Percentiles rank a stretch among this genome's conserved stretches.
phyloP scores from a whole-genome alignment of 768 basidiomycete genomes.

The Naganishia onofrii region DNA sequence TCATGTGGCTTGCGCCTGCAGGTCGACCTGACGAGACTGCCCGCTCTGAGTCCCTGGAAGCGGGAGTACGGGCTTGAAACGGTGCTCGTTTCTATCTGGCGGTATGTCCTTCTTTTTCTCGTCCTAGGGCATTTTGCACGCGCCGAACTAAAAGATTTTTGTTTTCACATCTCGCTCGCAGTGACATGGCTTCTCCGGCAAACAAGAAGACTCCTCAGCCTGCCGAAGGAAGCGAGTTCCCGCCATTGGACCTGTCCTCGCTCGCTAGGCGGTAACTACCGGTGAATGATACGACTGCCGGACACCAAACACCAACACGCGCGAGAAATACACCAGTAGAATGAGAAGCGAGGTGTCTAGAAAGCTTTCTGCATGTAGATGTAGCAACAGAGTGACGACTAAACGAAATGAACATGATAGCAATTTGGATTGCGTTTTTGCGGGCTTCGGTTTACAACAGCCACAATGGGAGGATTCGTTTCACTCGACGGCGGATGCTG shows the following conservation, averaged over 20 bases:
- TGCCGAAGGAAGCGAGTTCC: constrained; percentile 66
- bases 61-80: constrained; percentile 77
- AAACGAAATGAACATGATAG: too few relatives aligned
- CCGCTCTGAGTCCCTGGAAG: constrained; percentile 72
- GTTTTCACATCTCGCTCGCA: constrained; percentile 46
- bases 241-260: constrained; percentile 41
- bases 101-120: constrained; percentile 57
- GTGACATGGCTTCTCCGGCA: constrained; percentile 88
- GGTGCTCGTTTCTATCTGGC: constrained; percentile 86
- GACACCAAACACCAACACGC: too few relatives aligned
- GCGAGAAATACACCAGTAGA: too few relatives aligned
- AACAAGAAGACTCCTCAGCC: constrained; percentile 96
- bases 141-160: constrained; percentile 3
- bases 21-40: constrained; percentile 71
- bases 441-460: too few relatives aligned
- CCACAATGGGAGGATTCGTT: too few relatives aligned
- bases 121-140: background rate
- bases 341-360: background rate
- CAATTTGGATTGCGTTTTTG: too few relatives aligned
- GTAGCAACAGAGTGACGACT: too few relatives aligned
- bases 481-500: too few relatives aligned
- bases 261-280: constrained; percentile 33
- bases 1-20: constrained; percentile 34
- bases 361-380: too few relatives aligned
- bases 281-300: too few relatives aligned